Evolutionary conservation across 148 eudicot species (phyloP).

Genomic region (Drosera capensis): DNA sequence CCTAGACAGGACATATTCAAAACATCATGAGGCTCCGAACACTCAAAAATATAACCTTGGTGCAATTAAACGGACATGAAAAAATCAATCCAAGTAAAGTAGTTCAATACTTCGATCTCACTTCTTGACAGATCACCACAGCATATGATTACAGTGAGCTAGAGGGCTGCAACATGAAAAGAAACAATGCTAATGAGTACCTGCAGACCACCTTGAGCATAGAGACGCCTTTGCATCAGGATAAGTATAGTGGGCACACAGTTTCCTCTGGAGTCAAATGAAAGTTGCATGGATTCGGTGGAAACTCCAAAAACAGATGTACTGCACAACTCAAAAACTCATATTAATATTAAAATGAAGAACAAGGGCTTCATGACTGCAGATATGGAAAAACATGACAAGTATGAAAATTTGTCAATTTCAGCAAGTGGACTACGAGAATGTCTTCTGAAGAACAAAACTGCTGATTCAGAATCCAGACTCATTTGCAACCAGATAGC

Average conservation of each 20-base stretch:
- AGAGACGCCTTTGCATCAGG: conserved; percentile 80
- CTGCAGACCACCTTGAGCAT: conserved; percentile 86
- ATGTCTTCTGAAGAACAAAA: too few species aligned
- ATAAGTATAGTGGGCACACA: conserved; percentile 88
- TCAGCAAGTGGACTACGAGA: background rate
- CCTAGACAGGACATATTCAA: conserved; percentile 27
- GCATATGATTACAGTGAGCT: background rate
- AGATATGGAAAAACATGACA: background rate
- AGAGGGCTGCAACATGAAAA: background rate
- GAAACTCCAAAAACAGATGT: conserved; percentile 97
- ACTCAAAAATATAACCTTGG: background rate
- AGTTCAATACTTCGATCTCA: too few species aligned
- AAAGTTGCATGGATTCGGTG: conserved; percentile 91
- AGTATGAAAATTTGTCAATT: background rate
- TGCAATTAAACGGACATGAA: background rate
- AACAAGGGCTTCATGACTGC: background rate
- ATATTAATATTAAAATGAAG: conserved; percentile 2
- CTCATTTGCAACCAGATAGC: too few species aligned
- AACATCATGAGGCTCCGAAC: background rate
- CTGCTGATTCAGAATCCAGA: too few species aligned
- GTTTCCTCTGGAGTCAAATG: conserved; percentile 76
- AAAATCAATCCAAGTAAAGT: background rate
- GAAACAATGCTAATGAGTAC: conserved; percentile 11
- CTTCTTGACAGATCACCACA: too few species aligned
- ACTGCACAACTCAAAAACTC: conserved; percentile 23